Base-by-base conservation (phyloP, 768 basidiomycete species). In the Lentinula boryana region DNA sequence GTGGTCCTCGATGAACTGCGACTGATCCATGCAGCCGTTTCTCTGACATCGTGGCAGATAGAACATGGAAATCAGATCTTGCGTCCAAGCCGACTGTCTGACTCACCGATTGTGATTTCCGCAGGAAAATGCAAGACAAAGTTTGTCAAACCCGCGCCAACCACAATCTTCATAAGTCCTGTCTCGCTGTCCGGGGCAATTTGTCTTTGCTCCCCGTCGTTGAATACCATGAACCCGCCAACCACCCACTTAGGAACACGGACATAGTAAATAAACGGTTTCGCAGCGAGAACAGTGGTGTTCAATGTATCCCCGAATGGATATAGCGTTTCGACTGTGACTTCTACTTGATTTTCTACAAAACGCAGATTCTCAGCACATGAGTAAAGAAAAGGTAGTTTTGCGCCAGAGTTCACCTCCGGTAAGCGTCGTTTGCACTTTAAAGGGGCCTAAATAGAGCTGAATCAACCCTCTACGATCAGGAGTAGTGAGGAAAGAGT, bases 221-320 rank as follows among this genome's bases (percentile, higher is more conserved):
- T 69, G 55, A 74, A 52, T n/a, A 75, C 65, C 50, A 82, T 77
- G 0, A 76, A 82, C 2, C 79, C 80, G 35, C 70, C 72, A 31
- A 71, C 70, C 13, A 79, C 76, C 81, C 82, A 83, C 67, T 75
- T 76, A 1, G 81, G 80, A 38, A 83, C 80, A 32, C 82, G 78
- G 23, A 82, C 74, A 57, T 69, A 74, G 68, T 80, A 80, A 3
- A 73, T 78, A 67, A 80, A 82, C 2, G 76, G 69, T 41, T 74
- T 70, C 5, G 69, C 67, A 1, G 80, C 78, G 3, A 69, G 73
- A 54, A 82, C 71, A 1, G 78, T 80, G 8, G 76, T 80, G 16
- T 73, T 73, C 8, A 83, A 65, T 9, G 72, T 76, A 63, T 80
- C 79, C 62, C 77, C 75, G 74, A 83, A 83, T 2, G 82, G 81